These are phyloP conservation scores for Cryoendolithus antarcticus DNA, from an alignment of 2,329 filamentous ascomycete species.

Conservation along the genomic window DNA sequence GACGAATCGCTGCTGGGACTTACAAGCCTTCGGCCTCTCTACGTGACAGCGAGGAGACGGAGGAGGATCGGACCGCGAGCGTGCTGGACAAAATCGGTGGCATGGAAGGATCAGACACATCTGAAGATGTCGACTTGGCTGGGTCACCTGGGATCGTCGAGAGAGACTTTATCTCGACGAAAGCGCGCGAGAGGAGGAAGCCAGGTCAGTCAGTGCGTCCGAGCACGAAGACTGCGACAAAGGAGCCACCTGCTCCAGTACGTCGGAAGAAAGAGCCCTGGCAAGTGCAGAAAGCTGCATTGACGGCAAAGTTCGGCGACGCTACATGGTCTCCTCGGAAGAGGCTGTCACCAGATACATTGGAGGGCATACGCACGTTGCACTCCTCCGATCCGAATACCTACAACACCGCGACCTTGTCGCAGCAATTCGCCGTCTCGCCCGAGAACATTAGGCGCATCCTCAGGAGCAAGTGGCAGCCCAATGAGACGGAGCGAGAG, in stretches of 20 bases:
- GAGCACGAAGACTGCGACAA: neutral
- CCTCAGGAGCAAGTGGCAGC: constrained; percentile 64
- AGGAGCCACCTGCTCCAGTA: constrained; percentile 1
- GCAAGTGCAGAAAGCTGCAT: constrained; percentile 61
- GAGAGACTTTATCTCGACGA: too few species aligned
- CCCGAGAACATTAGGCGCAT: constrained; percentile 80
- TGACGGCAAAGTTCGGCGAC: constrained; percentile 66
- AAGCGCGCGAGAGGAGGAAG: too few species aligned
- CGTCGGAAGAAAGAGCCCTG: constrained; percentile 40
- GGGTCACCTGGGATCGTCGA: too few species aligned
- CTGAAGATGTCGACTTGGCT: too few species aligned
- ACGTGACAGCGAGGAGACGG: neutral
- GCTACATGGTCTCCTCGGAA: constrained; percentile 71
- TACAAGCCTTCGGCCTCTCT: constrained; percentile 4
- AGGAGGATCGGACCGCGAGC: constrained; percentile 6
- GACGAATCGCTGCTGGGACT: constrained; percentile 11
- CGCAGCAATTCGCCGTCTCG: constrained; percentile 72
- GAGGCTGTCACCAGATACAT: constrained; percentile 77
- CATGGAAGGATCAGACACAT: constrained; percentile 5
- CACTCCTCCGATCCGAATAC: constrained; percentile 63
- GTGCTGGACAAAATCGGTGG: constrained; percentile 13
- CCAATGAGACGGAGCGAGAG: constrained; percentile 37
- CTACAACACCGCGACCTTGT: constrained; percentile 63
- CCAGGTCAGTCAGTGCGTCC: too few species aligned
- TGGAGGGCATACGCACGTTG: constrained; percentile 78